phyloP scores from a whole-genome alignment of 306 rosid species.

The Quercus ilex region DNA sequence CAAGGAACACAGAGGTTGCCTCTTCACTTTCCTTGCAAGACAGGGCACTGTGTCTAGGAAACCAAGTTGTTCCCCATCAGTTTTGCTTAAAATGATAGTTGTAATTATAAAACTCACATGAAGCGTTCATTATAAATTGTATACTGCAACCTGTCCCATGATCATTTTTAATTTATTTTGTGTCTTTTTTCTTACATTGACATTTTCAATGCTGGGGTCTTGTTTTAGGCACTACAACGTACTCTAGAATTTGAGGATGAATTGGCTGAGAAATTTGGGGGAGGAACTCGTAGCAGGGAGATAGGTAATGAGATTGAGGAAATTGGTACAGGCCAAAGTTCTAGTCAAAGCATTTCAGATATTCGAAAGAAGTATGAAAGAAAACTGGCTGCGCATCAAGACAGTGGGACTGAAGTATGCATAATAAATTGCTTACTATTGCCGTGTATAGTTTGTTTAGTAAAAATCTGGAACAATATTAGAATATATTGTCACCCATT shows the following conservation, averaged over 20 bases:
- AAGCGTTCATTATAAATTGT: background rate
- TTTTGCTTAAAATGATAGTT: background rate
- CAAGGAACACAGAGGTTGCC: too few species aligned
- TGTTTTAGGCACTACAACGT: slow-evolving; percentile 83
- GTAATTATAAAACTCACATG: background rate
- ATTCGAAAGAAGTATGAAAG: slow-evolving; percentile 91
- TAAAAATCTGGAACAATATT: background rate
- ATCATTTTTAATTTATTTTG: slow-evolving; percentile 3
- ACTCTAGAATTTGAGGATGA: slow-evolving; percentile 99
- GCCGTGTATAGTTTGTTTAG: background rate
- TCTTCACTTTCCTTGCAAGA: background rate
- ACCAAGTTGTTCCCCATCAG: background rate
- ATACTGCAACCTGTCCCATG: background rate
- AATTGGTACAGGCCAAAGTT: slow-evolving; percentile 61
- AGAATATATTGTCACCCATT: slow-evolving; percentile 12
- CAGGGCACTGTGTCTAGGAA: background rate
- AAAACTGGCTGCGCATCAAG: slow-evolving; percentile 87
- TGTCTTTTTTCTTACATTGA: slow-evolving; percentile 24
- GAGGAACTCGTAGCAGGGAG: slow-evolving; percentile 82
- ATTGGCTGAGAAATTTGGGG: slow-evolving; percentile 97
- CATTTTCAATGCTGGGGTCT: background rate
- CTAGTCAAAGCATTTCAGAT: slow-evolving; percentile 70
- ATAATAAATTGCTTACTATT: slow-evolving; percentile 18
- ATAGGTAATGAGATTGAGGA: slow-evolving; percentile 78
- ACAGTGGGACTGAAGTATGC: slow-evolving; percentile 60